phyloP scores from a whole-genome alignment of 176 grass and related monocot genomes.

The bread wheat (Triticum aestivum) region DNA sequence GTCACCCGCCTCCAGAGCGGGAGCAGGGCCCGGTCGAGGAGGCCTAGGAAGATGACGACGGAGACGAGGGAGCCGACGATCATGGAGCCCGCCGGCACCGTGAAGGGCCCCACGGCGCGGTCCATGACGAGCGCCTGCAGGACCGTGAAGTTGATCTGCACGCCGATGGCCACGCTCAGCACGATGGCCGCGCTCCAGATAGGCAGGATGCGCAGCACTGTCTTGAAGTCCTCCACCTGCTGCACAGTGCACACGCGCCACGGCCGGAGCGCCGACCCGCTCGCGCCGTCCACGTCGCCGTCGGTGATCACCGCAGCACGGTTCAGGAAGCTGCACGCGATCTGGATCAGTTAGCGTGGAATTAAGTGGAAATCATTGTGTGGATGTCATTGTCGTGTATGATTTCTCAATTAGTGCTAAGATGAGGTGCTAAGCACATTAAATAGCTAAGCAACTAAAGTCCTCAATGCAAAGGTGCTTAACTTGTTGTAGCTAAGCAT shows the following conservation, averaged over 20 bases:
- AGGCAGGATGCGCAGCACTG: constrained; percentile 56
- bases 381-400: not conserved
- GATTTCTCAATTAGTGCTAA: no score
- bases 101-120: constrained; percentile 51
- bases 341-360: not conserved
- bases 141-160: constrained; percentile 56
- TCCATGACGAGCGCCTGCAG: constrained; percentile 82
- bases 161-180: constrained; percentile 52
- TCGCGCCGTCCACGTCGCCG: constrained; percentile 18
- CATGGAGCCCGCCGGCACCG: constrained; percentile 64
- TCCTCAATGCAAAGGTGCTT: no score
- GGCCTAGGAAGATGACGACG: constrained; percentile 37
- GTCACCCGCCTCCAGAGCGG: constrained; percentile 45
- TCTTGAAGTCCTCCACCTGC: constrained; percentile 75
- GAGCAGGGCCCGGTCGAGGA: constrained; percentile 58
- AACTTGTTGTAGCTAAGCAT: no score
- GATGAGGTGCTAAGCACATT: no score
- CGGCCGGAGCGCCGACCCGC: constrained; percentile 24
- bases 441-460: no score
- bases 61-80: constrained; percentile 2
- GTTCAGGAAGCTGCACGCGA: constrained; percentile 54
- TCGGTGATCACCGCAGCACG: constrained; percentile 62
- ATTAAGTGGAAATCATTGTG: not conserved
- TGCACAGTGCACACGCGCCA: constrained; percentile 71
- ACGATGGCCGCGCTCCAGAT: constrained; percentile 55